phyloP scores from a whole-genome alignment of 257 asterid species.

The Lycium ferocissimum region DNA sequence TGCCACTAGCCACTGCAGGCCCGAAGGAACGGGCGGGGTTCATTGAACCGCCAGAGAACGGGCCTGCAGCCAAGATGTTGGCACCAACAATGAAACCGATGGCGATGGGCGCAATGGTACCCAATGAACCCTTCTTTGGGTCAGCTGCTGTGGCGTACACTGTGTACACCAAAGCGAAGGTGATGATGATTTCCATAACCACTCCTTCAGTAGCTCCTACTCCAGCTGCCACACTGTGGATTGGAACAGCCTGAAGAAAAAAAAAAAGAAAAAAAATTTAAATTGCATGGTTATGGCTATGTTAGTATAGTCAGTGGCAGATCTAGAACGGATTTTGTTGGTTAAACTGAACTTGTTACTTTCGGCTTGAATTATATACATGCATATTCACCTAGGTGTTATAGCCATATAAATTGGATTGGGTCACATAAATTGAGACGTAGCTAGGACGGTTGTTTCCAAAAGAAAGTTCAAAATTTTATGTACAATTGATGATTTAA shows the following conservation, averaged over 20 bases:
- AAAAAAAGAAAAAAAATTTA: not conserved
- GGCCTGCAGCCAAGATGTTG: slow-evolving; percentile 63
- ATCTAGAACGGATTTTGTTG: too few species aligned
- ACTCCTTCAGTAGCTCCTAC: slow-evolving; percentile 59
- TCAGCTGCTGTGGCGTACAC: slow-evolving; percentile 68
- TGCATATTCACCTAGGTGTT: not conserved
- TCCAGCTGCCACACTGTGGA: slow-evolving; percentile 49
- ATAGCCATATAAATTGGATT: not conserved
- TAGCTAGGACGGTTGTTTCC: not conserved
- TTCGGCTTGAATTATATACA: too few species aligned
- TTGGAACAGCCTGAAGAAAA: slow-evolving; percentile 49
- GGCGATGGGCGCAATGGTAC: slow-evolving; percentile 62
- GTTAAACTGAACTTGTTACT: too few species aligned
- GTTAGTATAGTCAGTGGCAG: not conserved
- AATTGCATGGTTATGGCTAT: not conserved
- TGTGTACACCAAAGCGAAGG: slow-evolving; percentile 63
- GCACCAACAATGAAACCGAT: slow-evolving; percentile 69
- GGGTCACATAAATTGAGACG: not conserved
- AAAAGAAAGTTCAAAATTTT: too few species aligned
- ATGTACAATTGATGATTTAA: not conserved
- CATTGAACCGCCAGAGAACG: slow-evolving; percentile 69
- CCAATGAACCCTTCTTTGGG: slow-evolving; percentile 65
- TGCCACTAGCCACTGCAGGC: slow-evolving; percentile 53
- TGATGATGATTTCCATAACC: slow-evolving; percentile 58
- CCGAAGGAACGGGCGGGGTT: slow-evolving; percentile 66